phyloP scores from a whole-genome alignment of 192 early-diverging fungal species.

The Jimgerdemannia lactiflua region DNA sequence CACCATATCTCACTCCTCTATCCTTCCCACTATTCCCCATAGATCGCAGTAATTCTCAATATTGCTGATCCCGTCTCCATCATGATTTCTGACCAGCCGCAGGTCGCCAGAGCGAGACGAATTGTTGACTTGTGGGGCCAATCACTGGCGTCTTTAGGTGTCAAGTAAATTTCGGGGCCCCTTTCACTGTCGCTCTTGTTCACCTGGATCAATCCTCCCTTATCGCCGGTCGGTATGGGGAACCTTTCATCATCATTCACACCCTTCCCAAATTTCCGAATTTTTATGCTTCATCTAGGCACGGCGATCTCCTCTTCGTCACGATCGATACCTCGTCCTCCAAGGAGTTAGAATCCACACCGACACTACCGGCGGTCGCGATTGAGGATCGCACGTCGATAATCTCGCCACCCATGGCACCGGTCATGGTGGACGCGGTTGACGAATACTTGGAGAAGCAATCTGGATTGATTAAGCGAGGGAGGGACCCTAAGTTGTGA shows the following conservation, averaged over 20 bases:
- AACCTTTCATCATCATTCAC: not conserved
- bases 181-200: not conserved
- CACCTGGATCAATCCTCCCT: slow-evolving; percentile 1
- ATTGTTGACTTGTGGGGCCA: slow-evolving; percentile 29
- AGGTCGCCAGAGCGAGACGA: slow-evolving; percentile 20
- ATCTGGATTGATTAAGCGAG: slow-evolving; percentile 79
- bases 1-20: slow-evolving; percentile 1
- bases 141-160: slow-evolving; percentile 25
- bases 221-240: not conserved
- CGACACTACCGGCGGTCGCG: slow-evolving; percentile 23
- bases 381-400: slow-evolving; percentile 6
- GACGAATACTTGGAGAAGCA: slow-evolving; percentile 81
- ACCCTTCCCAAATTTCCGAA: slow-evolving; percentile 3
- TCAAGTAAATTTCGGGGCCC: slow-evolving; percentile 27
- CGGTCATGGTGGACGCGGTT: slow-evolving; percentile 64
- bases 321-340: not conserved
- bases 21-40: slow-evolving; percentile 3
- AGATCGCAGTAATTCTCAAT: slow-evolving; percentile 44
- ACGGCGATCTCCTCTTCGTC: slow-evolving; percentile 53
- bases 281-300: slow-evolving; percentile 21
- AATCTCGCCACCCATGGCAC: not conserved
- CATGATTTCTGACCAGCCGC: slow-evolving; percentile 39
- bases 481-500: slow-evolving; percentile 79
- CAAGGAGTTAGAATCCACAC: slow-evolving; percentile 16
- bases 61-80: slow-evolving; percentile 38